Evolutionary conservation across 208 protist genomes (phyloP), one percentile per base, ranked within the genome.

Genomic region (Kentomonas sorsogonicus): DNA sequence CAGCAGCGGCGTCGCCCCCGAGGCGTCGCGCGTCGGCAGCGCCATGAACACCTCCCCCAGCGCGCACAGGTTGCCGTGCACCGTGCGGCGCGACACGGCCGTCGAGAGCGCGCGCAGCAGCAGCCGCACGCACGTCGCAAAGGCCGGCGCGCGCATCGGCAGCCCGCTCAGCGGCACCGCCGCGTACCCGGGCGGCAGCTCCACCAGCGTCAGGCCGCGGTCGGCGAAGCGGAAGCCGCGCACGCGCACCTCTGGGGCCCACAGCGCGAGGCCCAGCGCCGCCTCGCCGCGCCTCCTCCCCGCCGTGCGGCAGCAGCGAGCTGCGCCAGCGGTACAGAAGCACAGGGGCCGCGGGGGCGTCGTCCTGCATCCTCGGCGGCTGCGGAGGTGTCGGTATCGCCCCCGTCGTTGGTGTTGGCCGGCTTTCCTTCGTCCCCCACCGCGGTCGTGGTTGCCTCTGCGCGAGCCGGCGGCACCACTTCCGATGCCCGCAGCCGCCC

Each of bases 321-420:
- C 66, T 34, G 25, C 80, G 77, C 82, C 86, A 90, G 29, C 77
- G 67, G 60, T 90, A 90, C 3, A 91, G 10, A 30, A 93, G 70
- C 15, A 70, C 50, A 31, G 76, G 68, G 30, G 34, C 61, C 54
- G 43, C 23, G 16, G 30, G n/a, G 7, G 9, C 31, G 18, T 22
- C 20, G 4, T n/a, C n/a, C n/a, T n/a, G n/a, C n/a, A n/a, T n/a
- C n/a, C n/a, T n/a, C n/a, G n/a, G n/a, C n/a, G n/a, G 45, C 38
- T 18, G 30, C 38, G 18, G 4, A 44, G 26, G 22, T 25, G 27
- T 6, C 55, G 18, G 16, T 7, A n/a, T 25, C 6, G 38, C 33
- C 9, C 18, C 31, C 15, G 4, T 40, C 20, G 53, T 59, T 9
- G 20, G 18, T 4, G 7, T 44, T 22, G 26, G 10, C n/a, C n/a